Evolutionary conservation across 371 early-diverging fungal genomes (phyloP).

Genomic region (Scutellospora calospora): DNA sequence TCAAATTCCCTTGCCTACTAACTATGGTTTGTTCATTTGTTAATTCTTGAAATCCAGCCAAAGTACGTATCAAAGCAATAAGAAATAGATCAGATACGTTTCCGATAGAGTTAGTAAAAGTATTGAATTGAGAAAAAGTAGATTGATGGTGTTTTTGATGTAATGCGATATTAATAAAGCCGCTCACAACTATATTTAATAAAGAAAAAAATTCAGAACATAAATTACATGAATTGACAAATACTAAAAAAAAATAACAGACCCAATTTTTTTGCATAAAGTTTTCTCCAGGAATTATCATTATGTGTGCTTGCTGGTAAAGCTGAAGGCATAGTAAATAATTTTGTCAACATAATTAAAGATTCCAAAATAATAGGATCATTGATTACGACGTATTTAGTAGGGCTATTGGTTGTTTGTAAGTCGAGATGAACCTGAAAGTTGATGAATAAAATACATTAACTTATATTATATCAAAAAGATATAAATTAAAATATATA

Average conservation of each 20-base stretch:
- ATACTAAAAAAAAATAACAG: not conserved
- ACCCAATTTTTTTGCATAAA: conserved; percentile 23
- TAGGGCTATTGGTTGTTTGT: too few relatives aligned
- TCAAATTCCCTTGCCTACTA: not conserved
- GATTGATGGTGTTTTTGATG: not conserved
- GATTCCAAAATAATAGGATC: not conserved
- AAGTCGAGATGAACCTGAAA: not conserved
- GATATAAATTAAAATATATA: too few relatives aligned
- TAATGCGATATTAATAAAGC: not conserved
- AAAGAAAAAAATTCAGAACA: not conserved
- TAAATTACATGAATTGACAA: not conserved
- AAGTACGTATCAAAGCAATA: conserved; percentile 14
- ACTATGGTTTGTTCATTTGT: not conserved
- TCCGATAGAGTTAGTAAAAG: not conserved
- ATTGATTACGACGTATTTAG: not conserved
- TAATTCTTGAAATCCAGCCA: conserved; percentile 11
- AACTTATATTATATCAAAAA: too few relatives aligned
- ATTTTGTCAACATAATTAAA: not conserved
- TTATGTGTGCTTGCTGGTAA: not conserved
- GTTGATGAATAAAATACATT: too few relatives aligned
- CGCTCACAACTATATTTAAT: not conserved
- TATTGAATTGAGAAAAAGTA: not conserved
- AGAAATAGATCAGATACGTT: conserved; percentile 21
- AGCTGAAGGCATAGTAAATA: not conserved
- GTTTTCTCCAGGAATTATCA: conserved; percentile 12